Conservation (phyloP, 169 alveolate genomes). For the Plasmodium malariae region DNA sequence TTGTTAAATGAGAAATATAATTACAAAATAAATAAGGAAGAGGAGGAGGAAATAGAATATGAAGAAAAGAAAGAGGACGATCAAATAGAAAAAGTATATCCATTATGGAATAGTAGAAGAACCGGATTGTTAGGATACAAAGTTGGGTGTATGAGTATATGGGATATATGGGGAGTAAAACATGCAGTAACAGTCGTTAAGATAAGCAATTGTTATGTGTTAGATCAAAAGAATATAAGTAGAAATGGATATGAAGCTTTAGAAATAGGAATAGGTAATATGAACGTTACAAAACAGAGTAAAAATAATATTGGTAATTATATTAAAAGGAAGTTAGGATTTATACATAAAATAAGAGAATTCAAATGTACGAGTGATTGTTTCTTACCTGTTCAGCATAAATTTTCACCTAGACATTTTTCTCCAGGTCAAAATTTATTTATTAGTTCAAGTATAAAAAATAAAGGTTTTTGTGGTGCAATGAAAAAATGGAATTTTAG, state of each 20-base stretch:
- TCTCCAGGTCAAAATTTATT: slow-evolving; percentile 92
- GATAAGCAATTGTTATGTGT: slow-evolving; percentile 87
- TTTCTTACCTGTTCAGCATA: slow-evolving; percentile 89
- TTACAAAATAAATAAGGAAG: slow-evolving; percentile 52
- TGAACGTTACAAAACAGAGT: slow-evolving; percentile 83
- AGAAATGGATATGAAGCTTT: slow-evolving; percentile 91
- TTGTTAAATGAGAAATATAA: slow-evolving; percentile 66
- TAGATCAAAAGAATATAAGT: slow-evolving; percentile 86
- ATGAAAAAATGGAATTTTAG: slow-evolving; percentile 91
- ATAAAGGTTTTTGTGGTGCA: slow-evolving; percentile 91
- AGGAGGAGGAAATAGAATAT: slow-evolving; percentile 53
- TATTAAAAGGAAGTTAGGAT: slow-evolving; percentile 85
- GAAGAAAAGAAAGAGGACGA: slow-evolving; percentile 73
- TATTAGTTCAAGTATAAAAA: slow-evolving; percentile 89
- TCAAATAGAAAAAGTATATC: slow-evolving; percentile 47
- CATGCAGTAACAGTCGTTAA: slow-evolving; percentile 90
- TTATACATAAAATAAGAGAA: slow-evolving; percentile 86
- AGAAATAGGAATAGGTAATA: slow-evolving; percentile 89
- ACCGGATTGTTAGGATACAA: slow-evolving; percentile 89
- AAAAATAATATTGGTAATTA: slow-evolving; percentile 86
- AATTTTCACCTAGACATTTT: slow-evolving; percentile 89
- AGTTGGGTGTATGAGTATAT: slow-evolving; percentile 90
- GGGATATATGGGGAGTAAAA: slow-evolving; percentile 93
- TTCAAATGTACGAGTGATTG: slow-evolving; percentile 91
- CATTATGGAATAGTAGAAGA: slow-evolving; percentile 74